Evolutionary conservation across 345 rosid genomes (phyloP), one percentile per base, ranked within the genome.

Genomic region (Crucihimalaya himalaica): DNA sequence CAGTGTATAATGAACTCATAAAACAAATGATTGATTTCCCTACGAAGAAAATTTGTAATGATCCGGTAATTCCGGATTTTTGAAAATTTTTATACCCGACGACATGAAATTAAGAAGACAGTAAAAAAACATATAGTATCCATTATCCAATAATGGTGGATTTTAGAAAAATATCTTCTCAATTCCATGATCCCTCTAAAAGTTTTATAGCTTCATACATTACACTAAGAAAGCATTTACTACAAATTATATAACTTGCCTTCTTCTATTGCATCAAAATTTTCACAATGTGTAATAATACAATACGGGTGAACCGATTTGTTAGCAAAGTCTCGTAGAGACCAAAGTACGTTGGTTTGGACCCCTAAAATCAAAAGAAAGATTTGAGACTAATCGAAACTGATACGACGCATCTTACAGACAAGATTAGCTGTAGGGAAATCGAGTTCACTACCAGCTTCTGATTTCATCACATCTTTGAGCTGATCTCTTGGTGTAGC

Each of bases 321-420:
- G 74, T 70, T 57, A 70, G 56, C 66, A 19, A 1, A 14, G 46
- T 69, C 73, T 71, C 29, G 1, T 59, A 47, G 58, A 57, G 47
- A 70, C 64, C 50, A 37, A 35, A 25, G 50, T 35, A 48, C 39
- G 19, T 48, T 32, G 48, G 16, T 58, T 29, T 23, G 47, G 58
- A 46, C 12, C 5, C 5, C 23, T 12, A 23, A 9, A 29, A 15
- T 2, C 34, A 59, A 27, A 27, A 27, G 28, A 27, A 27, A 27
- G 16, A 56, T 16, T 4, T 58, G 48, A 50, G 42, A 53, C 79
- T 86, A 85, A 67, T 95, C 99, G 68, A 95, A 83, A 76, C 81
- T 87, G 68, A 92, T 79, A 1, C 89, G 90, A 52, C 99, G 90
- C 56, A 88, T 86, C 75, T 88, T 89, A 76, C 97, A 92, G n/a